phyloP scores from a whole-genome alignment of 306 rosid genomes.

The Ormosia emarginata region DNA sequence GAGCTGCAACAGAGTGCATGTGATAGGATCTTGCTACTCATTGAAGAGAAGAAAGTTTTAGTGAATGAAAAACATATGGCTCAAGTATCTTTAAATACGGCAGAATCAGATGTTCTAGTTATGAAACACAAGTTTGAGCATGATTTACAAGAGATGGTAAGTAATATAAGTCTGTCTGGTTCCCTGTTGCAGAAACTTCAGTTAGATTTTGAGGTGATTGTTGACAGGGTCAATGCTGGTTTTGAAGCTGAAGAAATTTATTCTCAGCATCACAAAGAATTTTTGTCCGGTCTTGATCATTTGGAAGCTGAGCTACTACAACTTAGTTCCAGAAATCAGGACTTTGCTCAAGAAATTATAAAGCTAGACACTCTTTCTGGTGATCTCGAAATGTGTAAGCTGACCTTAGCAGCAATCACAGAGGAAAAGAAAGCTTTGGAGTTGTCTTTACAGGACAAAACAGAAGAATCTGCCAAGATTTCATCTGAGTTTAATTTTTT shows the following conservation, averaged over 20 bases:
- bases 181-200: constrained; percentile 67
- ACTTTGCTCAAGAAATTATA: constrained; percentile 55
- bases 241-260: constrained; percentile 59
- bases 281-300: constrained; percentile 54
- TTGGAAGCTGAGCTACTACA: constrained; percentile 70
- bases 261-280: constrained; percentile 52
- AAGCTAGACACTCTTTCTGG: constrained; percentile 43
- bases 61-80: constrained; percentile 51
- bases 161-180: constrained; percentile 50
- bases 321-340: constrained; percentile 61
- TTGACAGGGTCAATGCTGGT: constrained; percentile 45
- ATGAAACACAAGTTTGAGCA: constrained; percentile 60
- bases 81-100: constrained; percentile 47
- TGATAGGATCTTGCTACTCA: constrained; percentile 54
- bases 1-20: constrained; percentile 55
- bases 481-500: constrained; percentile 46
- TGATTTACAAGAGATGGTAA: constrained; percentile 41
- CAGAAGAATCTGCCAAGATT: constrained; percentile 55
- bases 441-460: constrained; percentile 48
- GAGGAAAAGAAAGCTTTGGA: constrained; percentile 60
- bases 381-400: constrained; percentile 58
- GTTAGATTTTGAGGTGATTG: constrained; percentile 57
- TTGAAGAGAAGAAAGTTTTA: constrained; percentile 60
- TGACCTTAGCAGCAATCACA: constrained; percentile 12
- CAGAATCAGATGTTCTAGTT: constrained; percentile 53